Evolutionary conservation across 2,329 filamentous ascomycete genomes (phyloP), one percentile per base, ranked within the genome.

Genomic region (Colletotrichum sansevieriae): DNA sequence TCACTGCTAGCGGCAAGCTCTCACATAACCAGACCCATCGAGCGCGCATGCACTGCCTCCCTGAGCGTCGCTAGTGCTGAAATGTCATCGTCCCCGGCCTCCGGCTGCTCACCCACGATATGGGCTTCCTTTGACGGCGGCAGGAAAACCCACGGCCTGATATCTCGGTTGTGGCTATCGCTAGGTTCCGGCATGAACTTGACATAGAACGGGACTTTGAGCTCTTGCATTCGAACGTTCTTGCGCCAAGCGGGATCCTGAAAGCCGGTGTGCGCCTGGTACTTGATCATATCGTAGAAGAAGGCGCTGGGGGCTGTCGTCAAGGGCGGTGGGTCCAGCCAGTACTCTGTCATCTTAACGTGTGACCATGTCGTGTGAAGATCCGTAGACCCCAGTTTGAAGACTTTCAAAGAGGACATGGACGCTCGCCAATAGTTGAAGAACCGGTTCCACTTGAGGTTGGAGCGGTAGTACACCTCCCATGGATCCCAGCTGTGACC

Each of bases 121-220:
- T 5, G 4, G 10, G 22, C 22, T 46, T 25, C 41, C 25, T 13
- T 18, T 33, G 15, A 18, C 9, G 37, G 15, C 1, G 62, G 44
- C 25, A 58, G 9, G 18, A 65, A 65, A 2, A 33, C 18, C 62
- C 62, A 65, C 10, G 62, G 62, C 6, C 54, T 43, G 12, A 41
- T 9, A n/a, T 51, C 20, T 1, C n/a, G 10, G n/a, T n/a, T 10
- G 3, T n/a, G 33, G 15, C 33, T 25, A 0, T 58, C 62, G 22
- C 20, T 8, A 11, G 62, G 54, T 33, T 59, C 35, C 7, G 62
- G 62, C 15, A 41, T 41, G 20, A 51, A 65, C 11, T 41, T 51
- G 18, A 65, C 62, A 22, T 65, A 65, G 10, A 65, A 59, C 12
- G 62, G 62, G 6, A 52, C 18, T 11, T 20, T n/a, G 4, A 65